Evolutionary conservation across 2,329 filamentous ascomycete species (phyloP), one percentile per base, ranked within the genome.

Genomic region (Endothia cerciana): DNA sequence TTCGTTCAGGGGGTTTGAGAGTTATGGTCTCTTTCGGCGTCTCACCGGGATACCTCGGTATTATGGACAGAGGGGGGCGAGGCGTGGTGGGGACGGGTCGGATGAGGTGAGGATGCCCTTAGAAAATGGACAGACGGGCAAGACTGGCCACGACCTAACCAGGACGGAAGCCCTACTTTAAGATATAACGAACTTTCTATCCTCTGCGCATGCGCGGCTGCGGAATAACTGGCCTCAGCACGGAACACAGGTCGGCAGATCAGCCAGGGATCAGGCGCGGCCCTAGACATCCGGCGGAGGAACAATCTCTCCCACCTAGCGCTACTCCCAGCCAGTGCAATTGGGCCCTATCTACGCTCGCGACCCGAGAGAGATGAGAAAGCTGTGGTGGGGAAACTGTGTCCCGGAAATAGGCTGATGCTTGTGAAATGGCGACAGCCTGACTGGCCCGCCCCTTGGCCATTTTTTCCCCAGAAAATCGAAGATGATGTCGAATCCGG

Each of bases 161-260:
- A 36, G 33, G 33, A 36, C 33, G 33, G 33, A n/a, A 36, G 33
- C 33, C 4, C 33, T 36, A 36, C 33, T 36, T 36, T 7, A 36
- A 10, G 10, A 36, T 10, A 36, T 36, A 36, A n/a, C n/a, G n/a
- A n/a, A n/a, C n/a, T n/a, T n/a, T n/a, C n/a, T n/a, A n/a, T n/a
- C n/a, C n/a, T n/a, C n/a, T n/a, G 33, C 33, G 33, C 33, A 10
- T 10, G 33, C 11, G 38, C 33, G 57, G 57, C 57, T 59, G 38
- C 57, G 57, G 57, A 59, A 45, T 22, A 59, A 59, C 57, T 59
- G 38, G 8, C 40, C 25, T 59, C 13, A 40, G 33, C 25, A 28
- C 57, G 38, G 57, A 40, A 59, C 22, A 10, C 57, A 43, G 38
- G 25, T 59, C 57, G 57, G 57, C 57, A 59, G 25, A 59, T 59